Percentiles rank a stretch among this genome's conserved stretches.
Conservation (phyloP, 2,329 filamentous ascomycete genomes). For the Penicillium janthinellum region DNA sequence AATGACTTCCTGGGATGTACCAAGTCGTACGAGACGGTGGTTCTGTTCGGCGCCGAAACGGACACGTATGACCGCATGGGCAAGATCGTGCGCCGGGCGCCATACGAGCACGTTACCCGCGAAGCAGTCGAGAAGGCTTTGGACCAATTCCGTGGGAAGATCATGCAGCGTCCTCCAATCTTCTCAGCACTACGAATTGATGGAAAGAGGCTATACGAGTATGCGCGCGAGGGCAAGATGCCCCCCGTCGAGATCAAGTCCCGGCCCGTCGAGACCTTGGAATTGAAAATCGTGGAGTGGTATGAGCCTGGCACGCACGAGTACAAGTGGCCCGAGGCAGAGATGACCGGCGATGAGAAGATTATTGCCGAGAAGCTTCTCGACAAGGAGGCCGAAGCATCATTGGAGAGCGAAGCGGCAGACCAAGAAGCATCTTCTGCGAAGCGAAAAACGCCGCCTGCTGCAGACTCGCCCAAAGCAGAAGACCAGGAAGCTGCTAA, state of each 20-base stretch:
- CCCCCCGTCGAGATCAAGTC: constrained; percentile 83
- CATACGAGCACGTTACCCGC: constrained; percentile 79
- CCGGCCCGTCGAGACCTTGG: constrained; percentile 73
- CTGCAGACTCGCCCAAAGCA: constrained; percentile 24
- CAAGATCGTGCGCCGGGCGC: constrained; percentile 73
- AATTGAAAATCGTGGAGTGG: constrained; percentile 82
- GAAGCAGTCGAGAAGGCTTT: constrained; percentile 77
- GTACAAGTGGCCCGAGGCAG: constrained; percentile 76
- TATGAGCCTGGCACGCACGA: constrained; percentile 77
- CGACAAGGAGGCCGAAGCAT: constrained; percentile 36
- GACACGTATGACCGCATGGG: constrained; percentile 89
- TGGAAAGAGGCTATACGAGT: constrained; percentile 94
- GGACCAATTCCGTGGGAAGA: constrained; percentile 73
- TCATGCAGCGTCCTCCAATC: constrained; percentile 86
- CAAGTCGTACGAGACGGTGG: constrained; percentile 87
- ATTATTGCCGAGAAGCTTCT: constrained; percentile 69
- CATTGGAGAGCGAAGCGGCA: constrained; percentile 35
- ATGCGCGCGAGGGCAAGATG: constrained; percentile 84
- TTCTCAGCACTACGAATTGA: constrained; percentile 92
- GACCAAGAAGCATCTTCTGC: constrained; percentile 18
- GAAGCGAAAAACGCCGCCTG: constrained; percentile 42
- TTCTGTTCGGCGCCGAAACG: constrained; percentile 88
- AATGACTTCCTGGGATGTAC: constrained; percentile 80
- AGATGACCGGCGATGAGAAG: constrained; percentile 75
- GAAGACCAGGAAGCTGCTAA: constrained; percentile 28